Conservation (phyloP, 495 filamentous ascomycete species). For the Aspergillus asperescens region DNA sequence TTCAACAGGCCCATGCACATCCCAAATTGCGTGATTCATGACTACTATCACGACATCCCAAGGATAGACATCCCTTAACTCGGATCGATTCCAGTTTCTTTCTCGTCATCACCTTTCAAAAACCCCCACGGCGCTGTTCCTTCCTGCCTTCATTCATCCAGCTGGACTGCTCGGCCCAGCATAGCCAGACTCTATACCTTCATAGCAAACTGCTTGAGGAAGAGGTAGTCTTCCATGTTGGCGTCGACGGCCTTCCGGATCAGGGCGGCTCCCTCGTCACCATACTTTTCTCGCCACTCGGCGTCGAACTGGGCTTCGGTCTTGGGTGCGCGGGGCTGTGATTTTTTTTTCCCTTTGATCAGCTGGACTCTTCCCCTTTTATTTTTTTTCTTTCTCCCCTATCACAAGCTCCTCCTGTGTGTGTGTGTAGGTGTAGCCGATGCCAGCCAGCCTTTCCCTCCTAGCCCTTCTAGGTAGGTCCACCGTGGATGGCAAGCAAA, state of each 20-base stretch:
- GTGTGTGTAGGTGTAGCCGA: neutral
- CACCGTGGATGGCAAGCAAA: no score
- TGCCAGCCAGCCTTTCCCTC: no score
- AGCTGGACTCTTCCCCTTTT: neutral
- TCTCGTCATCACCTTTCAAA: neutral
- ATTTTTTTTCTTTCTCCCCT: no score
- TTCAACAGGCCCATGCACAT: neutral
- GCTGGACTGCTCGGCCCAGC: neutral
- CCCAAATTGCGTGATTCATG: neutral
- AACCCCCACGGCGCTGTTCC: neutral
- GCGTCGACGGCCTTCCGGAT: slow-evolving; percentile 73
- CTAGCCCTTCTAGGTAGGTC: no score
- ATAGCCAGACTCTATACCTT: slow-evolving; percentile 41
- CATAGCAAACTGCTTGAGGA: slow-evolving; percentile 84
- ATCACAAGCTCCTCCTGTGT: neutral
- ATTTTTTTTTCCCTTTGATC: neutral
- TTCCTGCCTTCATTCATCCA: neutral
- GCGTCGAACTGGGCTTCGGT: slow-evolving; percentile 65
- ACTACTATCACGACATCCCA: neutral
- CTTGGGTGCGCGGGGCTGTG: slow-evolving; percentile 45
- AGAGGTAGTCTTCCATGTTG: slow-evolving; percentile 83
- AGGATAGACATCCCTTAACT: neutral
- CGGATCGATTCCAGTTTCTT: neutral
- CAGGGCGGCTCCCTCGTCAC: slow-evolving; percentile 64
- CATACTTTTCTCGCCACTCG: slow-evolving; percentile 80